These are phyloP conservation scores for Hypericum perforatum DNA, from an alignment of 345 rosid species.

Conservation along the genomic window DNA sequence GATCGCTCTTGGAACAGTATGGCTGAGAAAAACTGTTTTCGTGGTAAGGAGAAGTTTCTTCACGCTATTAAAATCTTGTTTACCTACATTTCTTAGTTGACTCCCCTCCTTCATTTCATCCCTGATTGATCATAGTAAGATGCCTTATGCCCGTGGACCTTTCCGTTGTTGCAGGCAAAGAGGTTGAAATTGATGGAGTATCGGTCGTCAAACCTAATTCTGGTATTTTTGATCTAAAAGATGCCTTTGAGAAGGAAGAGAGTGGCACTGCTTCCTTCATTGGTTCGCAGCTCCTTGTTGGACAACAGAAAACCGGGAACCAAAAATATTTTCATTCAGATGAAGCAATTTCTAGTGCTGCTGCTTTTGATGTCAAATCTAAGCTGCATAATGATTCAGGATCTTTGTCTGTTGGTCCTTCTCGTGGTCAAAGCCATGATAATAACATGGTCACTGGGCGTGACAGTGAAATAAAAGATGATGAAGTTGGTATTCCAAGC, in stretches of 20 bases:
- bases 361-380: conserved; percentile 20
- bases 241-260: conserved; percentile 11
- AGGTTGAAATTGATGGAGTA: conserved; percentile 11
- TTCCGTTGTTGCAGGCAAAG: conserved; percentile 17
- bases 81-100: neutral
- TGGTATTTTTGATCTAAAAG: conserved; percentile 6
- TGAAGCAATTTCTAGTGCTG: conserved; percentile 7
- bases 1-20: conserved; percentile 12
- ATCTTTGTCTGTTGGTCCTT: conserved; percentile 28
- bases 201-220: conserved; percentile 9
- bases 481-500: conserved; percentile 14
- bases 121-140: neutral
- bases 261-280: conserved; percentile 1
- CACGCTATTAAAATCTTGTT: neutral
- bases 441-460: conserved; percentile 9
- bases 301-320: conserved; percentile 13
- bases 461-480: conserved; percentile 16
- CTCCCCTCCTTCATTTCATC: neutral
- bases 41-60: conserved; percentile 16
- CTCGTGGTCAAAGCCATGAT: conserved; percentile 23
- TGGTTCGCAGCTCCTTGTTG: conserved; percentile 9
- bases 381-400: conserved; percentile 41
- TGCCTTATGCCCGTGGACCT: neutral
- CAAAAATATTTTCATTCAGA: conserved; percentile 17
- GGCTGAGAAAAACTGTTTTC: conserved; percentile 7